phyloP scores from a whole-genome alignment of 352 stramenopile genomes.

The Pythium periplocum region DNA sequence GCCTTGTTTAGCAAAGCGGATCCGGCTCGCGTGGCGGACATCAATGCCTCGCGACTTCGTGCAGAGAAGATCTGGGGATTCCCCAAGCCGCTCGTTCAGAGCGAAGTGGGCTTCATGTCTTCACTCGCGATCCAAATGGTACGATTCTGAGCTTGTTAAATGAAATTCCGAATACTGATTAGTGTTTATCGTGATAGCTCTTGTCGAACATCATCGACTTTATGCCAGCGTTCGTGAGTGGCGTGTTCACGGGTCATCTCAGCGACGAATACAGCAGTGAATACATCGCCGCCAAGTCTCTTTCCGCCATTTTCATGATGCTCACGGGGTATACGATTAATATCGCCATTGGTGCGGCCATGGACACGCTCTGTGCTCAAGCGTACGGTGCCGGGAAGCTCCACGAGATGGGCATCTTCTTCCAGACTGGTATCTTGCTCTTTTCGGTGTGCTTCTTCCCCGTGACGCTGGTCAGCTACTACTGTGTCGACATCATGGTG shows the following conservation, averaged over 20 bases:
- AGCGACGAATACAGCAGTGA: constrained; percentile 54
- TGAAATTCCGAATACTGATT: background rate
- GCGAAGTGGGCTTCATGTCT: constrained; percentile 23
- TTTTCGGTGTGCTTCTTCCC: constrained; percentile 57
- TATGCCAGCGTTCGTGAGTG: constrained; percentile 53
- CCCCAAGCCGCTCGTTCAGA: constrained; percentile 15
- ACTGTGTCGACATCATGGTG: constrained; percentile 74
- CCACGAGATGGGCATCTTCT: constrained; percentile 82
- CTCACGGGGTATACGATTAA: constrained; percentile 78
- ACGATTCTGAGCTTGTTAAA: background rate
- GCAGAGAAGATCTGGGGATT: constrained; percentile 21
- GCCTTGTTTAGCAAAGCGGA: constrained; percentile 12
- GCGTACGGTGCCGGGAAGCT: constrained; percentile 83
- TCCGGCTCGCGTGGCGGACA: constrained; percentile 14
- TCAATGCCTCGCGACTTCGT: constrained; percentile 10
- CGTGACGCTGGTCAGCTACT: constrained; percentile 60
- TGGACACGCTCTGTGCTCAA: constrained; percentile 87
- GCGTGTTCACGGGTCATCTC: constrained; percentile 66
- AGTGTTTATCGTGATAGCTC: constrained; percentile 20
- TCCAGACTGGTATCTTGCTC: constrained; percentile 76
- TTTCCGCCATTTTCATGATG: constrained; percentile 81
- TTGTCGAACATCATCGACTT: constrained; percentile 69
- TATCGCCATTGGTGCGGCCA: constrained; percentile 78
- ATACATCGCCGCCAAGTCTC: constrained; percentile 69
- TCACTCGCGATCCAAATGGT: constrained; percentile 32